phyloP scores from a whole-genome alignment of 2,329 filamentous ascomycete species.

The Alternaria conjuncta region DNA sequence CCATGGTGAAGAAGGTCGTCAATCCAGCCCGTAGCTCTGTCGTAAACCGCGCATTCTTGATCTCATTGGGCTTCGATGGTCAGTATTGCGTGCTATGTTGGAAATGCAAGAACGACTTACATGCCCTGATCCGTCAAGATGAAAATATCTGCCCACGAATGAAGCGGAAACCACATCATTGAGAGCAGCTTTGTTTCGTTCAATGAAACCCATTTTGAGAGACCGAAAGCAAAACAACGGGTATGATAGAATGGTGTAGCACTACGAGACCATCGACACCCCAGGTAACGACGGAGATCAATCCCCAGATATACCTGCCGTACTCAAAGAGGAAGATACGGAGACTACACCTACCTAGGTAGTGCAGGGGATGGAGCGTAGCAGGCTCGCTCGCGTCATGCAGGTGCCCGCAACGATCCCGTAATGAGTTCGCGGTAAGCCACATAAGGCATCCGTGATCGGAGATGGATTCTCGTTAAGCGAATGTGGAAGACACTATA shows the following conservation, averaged over 20 bases:
- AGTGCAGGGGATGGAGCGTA: conserved; percentile 1
- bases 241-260: background rate
- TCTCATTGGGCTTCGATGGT: conserved; percentile 65
- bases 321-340: background rate
- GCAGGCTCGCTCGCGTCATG: conserved; percentile 10
- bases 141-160: conserved; percentile 61
- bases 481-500: background rate
- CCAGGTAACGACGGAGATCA: background rate
- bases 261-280: background rate
- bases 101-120: conserved; percentile 59
- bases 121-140: conserved; percentile 81
- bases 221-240: background rate
- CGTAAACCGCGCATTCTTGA: conserved; percentile 77
- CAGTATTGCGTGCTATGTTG: conserved; percentile 11
- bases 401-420: conserved; percentile 2
- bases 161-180: conserved; percentile 45
- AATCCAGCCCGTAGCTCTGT: conserved; percentile 84
- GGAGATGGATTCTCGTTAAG: background rate
- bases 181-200: conserved; percentile 27
- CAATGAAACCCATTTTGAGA: conserved; percentile 20
- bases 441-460: background rate
- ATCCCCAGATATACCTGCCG: conserved; percentile 4
- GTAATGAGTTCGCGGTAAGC: background rate
- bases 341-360: background rate
- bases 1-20: conserved; percentile 66